Evolutionary conservation across 352 stramenopile species (phyloP), one percentile per base, ranked within the genome.

Genomic region (Thalassiosira sp.): DNA sequence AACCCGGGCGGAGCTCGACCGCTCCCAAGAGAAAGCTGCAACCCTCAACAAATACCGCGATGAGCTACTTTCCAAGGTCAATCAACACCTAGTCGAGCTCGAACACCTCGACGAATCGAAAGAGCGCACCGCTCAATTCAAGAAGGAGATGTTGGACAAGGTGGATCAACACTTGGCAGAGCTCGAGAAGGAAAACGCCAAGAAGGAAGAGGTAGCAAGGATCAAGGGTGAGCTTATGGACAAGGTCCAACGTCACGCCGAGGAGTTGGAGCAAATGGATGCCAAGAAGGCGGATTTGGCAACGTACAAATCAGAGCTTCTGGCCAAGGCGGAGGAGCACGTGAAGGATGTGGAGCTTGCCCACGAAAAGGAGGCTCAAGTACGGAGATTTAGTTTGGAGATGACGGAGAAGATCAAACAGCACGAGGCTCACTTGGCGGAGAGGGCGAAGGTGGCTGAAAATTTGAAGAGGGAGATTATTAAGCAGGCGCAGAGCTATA

Each of bases 61-160:
- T 5, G 74, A 83, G 45, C 63, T 83, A 1, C 33, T 76, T 22
- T n/a, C 48, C 35, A 83, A 77, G 43, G 74, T 83, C 11, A 49
- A 79, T 16, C 61, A 67, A 20, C 74, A 83, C 56, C 54, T 79
- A 3, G 62, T 60, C 6, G 68, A 76, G 40, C 68, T 79, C 52
- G 37, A 73, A 11, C 61, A 71, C 7, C 46, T 79, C 13, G 58
- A 83, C 18, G 68, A 66, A 28, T 63, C 63, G 11, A 51, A 65
- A 53, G 59, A 69, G 31, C 62, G 70, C n/a, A 79, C 70, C 28
- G 58, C 67, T n/a, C 48, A 63, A 31, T 75, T 83, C 68, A 83
- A 83, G 25, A 40, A 70, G 28, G 74, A 83, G 51, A 72, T 83
- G 62, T 52, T 83, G 5, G 54, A 7, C 20, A 83, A 79, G 58